Conservation (phyloP, 1,284 basidiomycete species). For the Malassezia globosa region DNA sequence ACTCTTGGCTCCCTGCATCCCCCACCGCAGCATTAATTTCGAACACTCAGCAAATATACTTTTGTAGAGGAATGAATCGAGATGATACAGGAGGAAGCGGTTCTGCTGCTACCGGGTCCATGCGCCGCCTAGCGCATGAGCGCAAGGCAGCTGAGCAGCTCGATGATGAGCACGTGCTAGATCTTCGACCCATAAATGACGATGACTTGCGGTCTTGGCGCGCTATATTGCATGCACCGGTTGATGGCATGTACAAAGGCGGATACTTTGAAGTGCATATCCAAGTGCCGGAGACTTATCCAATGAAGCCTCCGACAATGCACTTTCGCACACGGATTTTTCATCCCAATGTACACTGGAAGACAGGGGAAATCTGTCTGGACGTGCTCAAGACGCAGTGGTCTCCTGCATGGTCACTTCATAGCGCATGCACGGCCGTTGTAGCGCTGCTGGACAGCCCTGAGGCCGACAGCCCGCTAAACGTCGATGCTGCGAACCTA, state of each 20-base stretch:
- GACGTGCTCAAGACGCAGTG: constrained; percentile 43
- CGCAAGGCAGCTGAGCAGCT: constrained; percentile 1
- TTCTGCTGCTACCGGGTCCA: background rate
- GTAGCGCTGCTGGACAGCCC: constrained; percentile 41
- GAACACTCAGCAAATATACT: too few relatives aligned
- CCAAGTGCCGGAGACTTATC: constrained; percentile 28
- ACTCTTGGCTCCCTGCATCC: too few relatives aligned
- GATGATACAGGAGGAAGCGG: background rate
- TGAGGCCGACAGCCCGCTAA: constrained; percentile 44
- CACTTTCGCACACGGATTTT: constrained; percentile 36
- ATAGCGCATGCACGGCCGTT: constrained; percentile 39
- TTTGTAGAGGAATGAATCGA: too few relatives aligned
- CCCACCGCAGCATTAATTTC: too few relatives aligned
- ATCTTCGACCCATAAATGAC: constrained; percentile 29
- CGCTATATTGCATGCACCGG: constrained; percentile 26
- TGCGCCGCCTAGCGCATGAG: constrained; percentile 13
- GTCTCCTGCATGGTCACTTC: constrained; percentile 46
- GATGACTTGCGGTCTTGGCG: constrained; percentile 41
- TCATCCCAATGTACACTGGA: constrained; percentile 42
- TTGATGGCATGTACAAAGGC: constrained; percentile 23
- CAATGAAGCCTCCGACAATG: constrained; percentile 40
- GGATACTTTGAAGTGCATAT: constrained; percentile 32
- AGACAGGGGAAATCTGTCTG: constrained; percentile 45
- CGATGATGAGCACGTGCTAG: constrained; percentile 7
- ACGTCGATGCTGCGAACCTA: constrained; percentile 46